Evolutionary conservation across 176 grass and related monocot genomes (phyloP).

Genomic region (Aechmea fasciata): DNA sequence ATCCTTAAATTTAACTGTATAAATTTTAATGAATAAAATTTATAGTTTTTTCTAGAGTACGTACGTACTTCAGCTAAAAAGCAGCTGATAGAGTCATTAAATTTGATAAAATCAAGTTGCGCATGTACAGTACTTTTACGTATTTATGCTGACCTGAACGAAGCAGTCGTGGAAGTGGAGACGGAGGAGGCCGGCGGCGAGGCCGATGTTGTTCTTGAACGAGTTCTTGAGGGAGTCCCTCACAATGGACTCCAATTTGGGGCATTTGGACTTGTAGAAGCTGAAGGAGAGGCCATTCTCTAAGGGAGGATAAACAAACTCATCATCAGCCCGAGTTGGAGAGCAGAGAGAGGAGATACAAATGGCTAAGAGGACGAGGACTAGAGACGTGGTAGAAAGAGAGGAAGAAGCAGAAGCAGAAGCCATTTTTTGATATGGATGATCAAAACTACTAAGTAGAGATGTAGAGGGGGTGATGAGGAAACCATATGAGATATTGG

Average conservation of each 20-base stretch:
- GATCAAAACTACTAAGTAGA: too few relatives aligned
- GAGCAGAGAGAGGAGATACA: background rate
- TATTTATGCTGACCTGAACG: conserved; percentile 31
- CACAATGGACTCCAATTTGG: conserved; percentile 31
- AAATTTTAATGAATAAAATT: too few relatives aligned
- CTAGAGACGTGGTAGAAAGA: background rate
- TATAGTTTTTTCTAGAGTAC: too few relatives aligned
- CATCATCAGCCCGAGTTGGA: background rate
- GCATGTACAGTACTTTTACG: too few relatives aligned
- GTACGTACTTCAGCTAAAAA: too few relatives aligned
- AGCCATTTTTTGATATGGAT: too few relatives aligned
- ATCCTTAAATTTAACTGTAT: too few relatives aligned
- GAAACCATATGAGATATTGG: too few relatives aligned
- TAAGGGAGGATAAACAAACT: conserved; percentile 32
- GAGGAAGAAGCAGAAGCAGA: background rate
- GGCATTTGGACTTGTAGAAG: conserved; percentile 49
- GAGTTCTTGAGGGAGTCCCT: conserved; percentile 9
- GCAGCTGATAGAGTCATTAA: too few relatives aligned
- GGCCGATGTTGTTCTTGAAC: conserved; percentile 30
- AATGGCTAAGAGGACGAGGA: background rate
- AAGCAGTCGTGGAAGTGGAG: conserved; percentile 90
- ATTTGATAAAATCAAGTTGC: too few relatives aligned
- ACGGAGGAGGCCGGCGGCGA: conserved; percentile 51
- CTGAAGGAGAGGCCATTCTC: conserved; percentile 37
- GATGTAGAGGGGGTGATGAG: too few relatives aligned